These are phyloP conservation scores for Penicillium sclerotigenum DNA, from an alignment of 2,329 filamentous ascomycete genomes.

Conservation along the genomic window DNA sequence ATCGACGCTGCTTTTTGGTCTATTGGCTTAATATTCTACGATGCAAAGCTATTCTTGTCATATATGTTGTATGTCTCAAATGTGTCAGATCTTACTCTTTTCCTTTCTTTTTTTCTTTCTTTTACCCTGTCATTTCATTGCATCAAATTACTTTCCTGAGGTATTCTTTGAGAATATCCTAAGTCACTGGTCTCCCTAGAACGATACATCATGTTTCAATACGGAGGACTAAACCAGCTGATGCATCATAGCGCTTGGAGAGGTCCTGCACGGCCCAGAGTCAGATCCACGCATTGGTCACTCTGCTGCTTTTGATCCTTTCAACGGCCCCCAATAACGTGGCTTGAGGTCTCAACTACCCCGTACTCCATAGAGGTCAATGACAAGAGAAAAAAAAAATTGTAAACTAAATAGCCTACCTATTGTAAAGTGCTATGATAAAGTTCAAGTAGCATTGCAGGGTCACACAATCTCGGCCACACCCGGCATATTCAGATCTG, in stretches of 20 bases:
- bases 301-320: constrained; percentile 1
- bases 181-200: too few species aligned
- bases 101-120: neutral
- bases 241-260: neutral
- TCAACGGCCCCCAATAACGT: constrained; percentile 19
- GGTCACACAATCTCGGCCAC: constrained; percentile 16
- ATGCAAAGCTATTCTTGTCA: neutral
- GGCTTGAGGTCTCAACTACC: constrained; percentile 1
- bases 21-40: constrained; percentile 34
- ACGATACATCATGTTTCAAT: constrained; percentile 8
- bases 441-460: constrained; percentile 16
- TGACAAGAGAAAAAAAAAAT: neutral
- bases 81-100: neutral
- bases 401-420: neutral
- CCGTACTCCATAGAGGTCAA: neutral
- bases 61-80: neutral
- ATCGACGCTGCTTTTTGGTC: neutral
- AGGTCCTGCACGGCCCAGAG: neutral
- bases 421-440: neutral
- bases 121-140: too few species aligned
- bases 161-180: neutral
- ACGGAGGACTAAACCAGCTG: neutral
- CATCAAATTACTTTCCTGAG: too few species aligned
- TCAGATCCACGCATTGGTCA: constrained; percentile 1
- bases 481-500: constrained; percentile 20